Conservation (phyloP, 805 yeast genomes). For the Metschnikowia henanensis region DNA sequence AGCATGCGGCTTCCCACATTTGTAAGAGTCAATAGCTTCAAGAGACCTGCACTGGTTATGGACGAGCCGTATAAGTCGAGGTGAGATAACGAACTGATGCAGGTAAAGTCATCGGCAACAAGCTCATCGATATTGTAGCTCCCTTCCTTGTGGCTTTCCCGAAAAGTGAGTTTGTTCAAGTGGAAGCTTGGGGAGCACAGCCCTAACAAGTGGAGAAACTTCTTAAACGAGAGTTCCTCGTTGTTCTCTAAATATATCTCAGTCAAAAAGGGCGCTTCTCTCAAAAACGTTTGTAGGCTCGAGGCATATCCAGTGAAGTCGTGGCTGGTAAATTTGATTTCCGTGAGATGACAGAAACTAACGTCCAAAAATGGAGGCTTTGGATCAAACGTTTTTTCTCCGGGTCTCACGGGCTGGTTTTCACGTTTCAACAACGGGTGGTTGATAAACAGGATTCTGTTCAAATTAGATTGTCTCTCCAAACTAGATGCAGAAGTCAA, state of each 20-base stretch:
- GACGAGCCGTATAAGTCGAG: constrained; percentile 29
- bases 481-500: neutral
- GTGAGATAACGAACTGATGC: constrained; percentile 21
- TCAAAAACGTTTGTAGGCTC: neutral
- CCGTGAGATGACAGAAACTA: constrained; percentile 24
- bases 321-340: constrained; percentile 30
- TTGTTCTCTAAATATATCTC: constrained; percentile 36
- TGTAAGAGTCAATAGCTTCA: constrained; percentile 12
- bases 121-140: constrained; percentile 30
- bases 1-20: constrained; percentile 5
- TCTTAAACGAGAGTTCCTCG: constrained; percentile 25
- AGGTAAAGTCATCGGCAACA: constrained; percentile 22
- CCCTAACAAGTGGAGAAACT: constrained; percentile 28
- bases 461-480: constrained; percentile 11
- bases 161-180: constrained; percentile 27
- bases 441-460: constrained; percentile 26
- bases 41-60: constrained; percentile 13
- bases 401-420: constrained; percentile 9
- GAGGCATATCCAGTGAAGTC: constrained; percentile 27
- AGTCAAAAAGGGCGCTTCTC: neutral
- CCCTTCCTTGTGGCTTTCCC: constrained; percentile 27
- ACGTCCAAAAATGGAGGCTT: constrained; percentile 25
- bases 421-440: constrained; percentile 24
- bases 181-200: constrained; percentile 29
- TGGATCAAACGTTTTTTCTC: constrained; percentile 23